A percentile compares a stretch with the other conserved stretches of the same genome.
Evolutionary conservation across 768 basidiomycete species (phyloP).

Genomic region (Paxillus involutus): DNA sequence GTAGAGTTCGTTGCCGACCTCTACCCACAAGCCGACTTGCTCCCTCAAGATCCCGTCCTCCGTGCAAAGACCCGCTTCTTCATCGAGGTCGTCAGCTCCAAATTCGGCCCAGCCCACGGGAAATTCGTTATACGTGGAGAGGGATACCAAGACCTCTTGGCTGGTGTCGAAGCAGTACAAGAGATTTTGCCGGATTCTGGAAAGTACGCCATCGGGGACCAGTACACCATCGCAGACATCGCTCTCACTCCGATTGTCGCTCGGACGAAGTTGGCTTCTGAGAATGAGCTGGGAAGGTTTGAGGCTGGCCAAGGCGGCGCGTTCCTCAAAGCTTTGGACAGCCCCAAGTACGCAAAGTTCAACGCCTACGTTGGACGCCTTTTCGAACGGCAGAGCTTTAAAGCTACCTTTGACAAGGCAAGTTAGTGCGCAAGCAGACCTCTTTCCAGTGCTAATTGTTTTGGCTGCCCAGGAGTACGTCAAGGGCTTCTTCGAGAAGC

Average conservation of each 20-base stretch:
- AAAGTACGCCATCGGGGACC: slow-evolving; percentile 33
- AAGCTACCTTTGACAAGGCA: slow-evolving; percentile 55
- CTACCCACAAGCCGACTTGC: slow-evolving; percentile 44
- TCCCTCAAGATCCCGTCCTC: slow-evolving; percentile 54
- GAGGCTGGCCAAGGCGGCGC: slow-evolving; percentile 47
- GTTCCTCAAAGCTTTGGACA: slow-evolving; percentile 38
- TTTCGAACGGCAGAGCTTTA: slow-evolving; percentile 52
- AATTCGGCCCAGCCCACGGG: slow-evolving; percentile 40
- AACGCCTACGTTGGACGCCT: slow-evolving; percentile 48
- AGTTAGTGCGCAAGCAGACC: slow-evolving; percentile 11
- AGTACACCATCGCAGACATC: slow-evolving; percentile 58
- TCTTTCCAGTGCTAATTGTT: neutral
- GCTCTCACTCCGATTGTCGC: slow-evolving; percentile 61
- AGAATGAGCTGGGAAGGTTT: slow-evolving; percentile 54
- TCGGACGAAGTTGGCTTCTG: slow-evolving; percentile 43
- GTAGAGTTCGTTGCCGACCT: slow-evolving; percentile 68
- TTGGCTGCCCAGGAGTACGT: slow-evolving; percentile 11
- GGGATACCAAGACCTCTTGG: slow-evolving; percentile 39
- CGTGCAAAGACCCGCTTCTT: slow-evolving; percentile 65
- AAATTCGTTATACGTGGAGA: slow-evolving; percentile 40
- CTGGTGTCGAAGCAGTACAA: slow-evolving; percentile 51
- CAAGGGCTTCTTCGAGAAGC: neutral
- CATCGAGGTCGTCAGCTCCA: slow-evolving; percentile 52
- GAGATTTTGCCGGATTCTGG: slow-evolving; percentile 43
- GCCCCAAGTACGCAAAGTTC: slow-evolving; percentile 49